Conservation (phyloP, 257 asterid species). For the Penstemon eatonii region DNA sequence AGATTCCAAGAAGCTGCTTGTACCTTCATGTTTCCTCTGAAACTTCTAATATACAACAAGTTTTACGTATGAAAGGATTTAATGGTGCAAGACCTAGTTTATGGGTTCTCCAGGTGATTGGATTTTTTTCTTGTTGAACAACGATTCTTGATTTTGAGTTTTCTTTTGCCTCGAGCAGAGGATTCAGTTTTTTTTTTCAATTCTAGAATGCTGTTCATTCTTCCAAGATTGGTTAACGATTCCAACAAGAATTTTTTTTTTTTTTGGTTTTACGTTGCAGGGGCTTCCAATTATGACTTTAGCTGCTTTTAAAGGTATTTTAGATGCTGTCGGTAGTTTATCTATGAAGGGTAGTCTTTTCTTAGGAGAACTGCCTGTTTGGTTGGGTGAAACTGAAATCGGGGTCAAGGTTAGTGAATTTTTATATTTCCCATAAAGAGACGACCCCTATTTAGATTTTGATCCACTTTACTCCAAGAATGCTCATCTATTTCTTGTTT, state of each 20-base stretch:
- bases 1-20: slow-evolving; percentile 71
- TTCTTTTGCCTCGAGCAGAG: not conserved
- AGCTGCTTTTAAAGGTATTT: slow-evolving; percentile 51
- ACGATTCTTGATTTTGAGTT: not conserved
- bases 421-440: slow-evolving; percentile 7
- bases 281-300: slow-evolving; percentile 62
- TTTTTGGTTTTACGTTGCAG: slow-evolving; percentile 36
- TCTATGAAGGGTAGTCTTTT: slow-evolving; percentile 67
- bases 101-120: slow-evolving; percentile 77
- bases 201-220: not conserved
- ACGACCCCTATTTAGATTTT: slow-evolving; percentile 1
- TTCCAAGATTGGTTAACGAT: not conserved
- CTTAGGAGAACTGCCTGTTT: slow-evolving; percentile 71
- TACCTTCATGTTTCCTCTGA: slow-evolving; percentile 61
- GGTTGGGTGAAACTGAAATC: slow-evolving; percentile 51
- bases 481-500: slow-evolving; percentile 16
- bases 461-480: slow-evolving; percentile 12
- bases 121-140: not conserved
- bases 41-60: slow-evolving; percentile 55
- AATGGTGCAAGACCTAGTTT: slow-evolving; percentile 73
- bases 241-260: not conserved
- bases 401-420: slow-evolving; percentile 44
- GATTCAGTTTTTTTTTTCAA: not conserved
- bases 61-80: slow-evolving; percentile 59
- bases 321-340: slow-evolving; percentile 49